Evolutionary conservation across 2,329 filamentous ascomycete species (phyloP).

Genomic region (Fusarium graminum): DNA sequence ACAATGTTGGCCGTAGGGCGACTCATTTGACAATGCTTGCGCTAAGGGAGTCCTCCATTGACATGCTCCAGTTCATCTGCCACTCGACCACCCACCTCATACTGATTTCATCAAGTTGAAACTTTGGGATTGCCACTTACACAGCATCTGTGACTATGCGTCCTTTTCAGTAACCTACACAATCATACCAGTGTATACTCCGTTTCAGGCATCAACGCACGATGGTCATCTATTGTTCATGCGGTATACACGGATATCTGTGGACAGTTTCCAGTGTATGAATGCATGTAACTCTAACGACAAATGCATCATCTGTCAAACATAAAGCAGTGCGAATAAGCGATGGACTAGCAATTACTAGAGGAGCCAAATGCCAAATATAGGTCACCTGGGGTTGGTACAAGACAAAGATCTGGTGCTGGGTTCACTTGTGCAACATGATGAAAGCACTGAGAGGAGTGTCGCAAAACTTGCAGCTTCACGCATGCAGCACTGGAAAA

Average conservation of each 20-base stretch:
- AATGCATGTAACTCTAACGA: constrained; percentile 3
- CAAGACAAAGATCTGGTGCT: constrained; percentile 8
- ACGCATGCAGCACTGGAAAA: neutral
- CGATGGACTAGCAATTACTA: constrained; percentile 12
- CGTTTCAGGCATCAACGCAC: neutral
- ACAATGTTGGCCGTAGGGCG: too few relatives aligned
- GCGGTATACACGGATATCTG: neutral
- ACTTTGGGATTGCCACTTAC: neutral
- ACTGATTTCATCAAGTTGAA: too few relatives aligned
- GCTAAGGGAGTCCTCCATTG: too few relatives aligned
- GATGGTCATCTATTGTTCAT: neutral
- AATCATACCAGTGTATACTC: neutral
- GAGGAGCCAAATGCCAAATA: constrained; percentile 25
- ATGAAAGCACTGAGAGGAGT: neutral
- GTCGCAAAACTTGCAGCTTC: neutral
- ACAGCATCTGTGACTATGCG: neutral
- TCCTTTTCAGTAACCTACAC: neutral
- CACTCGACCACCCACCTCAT: too few relatives aligned
- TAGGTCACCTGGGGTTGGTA: constrained; percentile 21
- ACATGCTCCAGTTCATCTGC: too few relatives aligned
- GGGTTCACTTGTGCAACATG: constrained; percentile 12
- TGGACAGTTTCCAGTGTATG: neutral
- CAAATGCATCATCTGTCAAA: constrained; percentile 13
- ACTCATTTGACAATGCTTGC: too few relatives aligned
- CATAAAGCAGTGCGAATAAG: constrained; percentile 16